These are phyloP conservation scores for Suillus occidentalis DNA, from an alignment of 768 basidiomycete species.

Conservation along the genomic window DNA sequence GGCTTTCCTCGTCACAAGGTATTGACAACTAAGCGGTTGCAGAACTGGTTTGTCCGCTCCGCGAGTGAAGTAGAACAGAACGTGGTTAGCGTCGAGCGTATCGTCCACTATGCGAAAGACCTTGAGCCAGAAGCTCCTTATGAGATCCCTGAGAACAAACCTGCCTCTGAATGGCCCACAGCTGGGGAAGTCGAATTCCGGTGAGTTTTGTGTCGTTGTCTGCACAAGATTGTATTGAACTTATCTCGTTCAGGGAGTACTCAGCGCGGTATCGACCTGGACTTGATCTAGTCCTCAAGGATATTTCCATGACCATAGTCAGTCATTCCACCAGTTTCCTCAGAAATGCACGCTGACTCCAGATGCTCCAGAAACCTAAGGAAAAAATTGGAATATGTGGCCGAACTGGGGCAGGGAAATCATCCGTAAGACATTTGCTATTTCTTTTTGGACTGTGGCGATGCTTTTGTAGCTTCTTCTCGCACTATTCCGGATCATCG, in stretches of 20 bases:
- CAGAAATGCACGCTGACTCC: conserved; percentile 6
- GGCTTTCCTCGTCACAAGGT: background rate
- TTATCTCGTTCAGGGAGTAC: conserved; percentile 50
- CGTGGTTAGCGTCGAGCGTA: conserved; percentile 86
- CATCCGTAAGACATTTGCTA: conserved; percentile 48
- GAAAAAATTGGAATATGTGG: conserved; percentile 93
- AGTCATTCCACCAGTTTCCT: conserved; percentile 15
- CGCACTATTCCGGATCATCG: conserved; percentile 76
- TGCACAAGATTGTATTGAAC: conserved; percentile 3
- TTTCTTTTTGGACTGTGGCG: background rate
- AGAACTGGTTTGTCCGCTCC: conserved; percentile 84
- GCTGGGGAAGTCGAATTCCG: conserved; percentile 73
- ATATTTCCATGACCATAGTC: conserved; percentile 71
- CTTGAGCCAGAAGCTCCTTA: conserved; percentile 73
- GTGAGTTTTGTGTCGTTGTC: conserved; percentile 35
- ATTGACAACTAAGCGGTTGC: conserved; percentile 7
- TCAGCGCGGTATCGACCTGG: conserved; percentile 79
- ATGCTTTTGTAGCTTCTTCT: conserved; percentile 49
- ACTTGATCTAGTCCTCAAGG: conserved; percentile 76
- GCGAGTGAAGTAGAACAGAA: conserved; percentile 90
- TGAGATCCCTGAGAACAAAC: conserved; percentile 60
- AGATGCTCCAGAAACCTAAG: conserved; percentile 54
- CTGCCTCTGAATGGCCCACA: conserved; percentile 65
- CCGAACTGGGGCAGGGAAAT: conserved; percentile 80
- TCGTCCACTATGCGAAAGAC: conserved; percentile 72